These are phyloP conservation scores for Torulaspora globosa DNA, from an alignment of 1,139 yeast genomes.

Conservation along the genomic window DNA sequence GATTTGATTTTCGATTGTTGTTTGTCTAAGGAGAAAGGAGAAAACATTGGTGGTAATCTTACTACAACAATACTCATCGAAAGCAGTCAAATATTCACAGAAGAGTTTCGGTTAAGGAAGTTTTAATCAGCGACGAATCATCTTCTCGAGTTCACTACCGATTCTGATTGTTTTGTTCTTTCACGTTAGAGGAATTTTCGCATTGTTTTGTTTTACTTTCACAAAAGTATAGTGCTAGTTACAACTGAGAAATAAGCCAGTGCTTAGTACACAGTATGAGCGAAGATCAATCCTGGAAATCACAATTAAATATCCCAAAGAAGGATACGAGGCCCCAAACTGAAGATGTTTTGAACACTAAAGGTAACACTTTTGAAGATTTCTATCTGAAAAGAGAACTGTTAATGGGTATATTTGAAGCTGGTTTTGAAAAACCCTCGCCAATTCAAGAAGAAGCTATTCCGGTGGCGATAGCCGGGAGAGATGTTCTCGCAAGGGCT, in stretches of 20 bases:
- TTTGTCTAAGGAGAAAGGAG: conserved; percentile 3
- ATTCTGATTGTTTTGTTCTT: neutral
- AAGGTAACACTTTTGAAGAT: conserved; percentile 89
- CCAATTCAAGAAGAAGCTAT: conserved; percentile 98
- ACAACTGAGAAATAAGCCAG: conserved; percentile 1
- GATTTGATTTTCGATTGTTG: neutral
- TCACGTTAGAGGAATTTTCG: neutral
- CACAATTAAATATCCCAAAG: conserved; percentile 65
- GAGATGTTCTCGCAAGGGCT: conserved; percentile 96
- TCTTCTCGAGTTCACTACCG: too few relatives aligned
- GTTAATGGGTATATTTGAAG: conserved; percentile 97
- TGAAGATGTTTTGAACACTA: conserved; percentile 89
- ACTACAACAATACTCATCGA: too few relatives aligned
- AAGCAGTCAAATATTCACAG: neutral
- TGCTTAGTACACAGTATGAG: conserved; percentile 14
- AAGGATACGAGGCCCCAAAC: conserved; percentile 93
- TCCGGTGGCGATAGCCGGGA: conserved; percentile 91
- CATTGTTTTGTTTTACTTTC: neutral
- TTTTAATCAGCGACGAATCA: neutral
- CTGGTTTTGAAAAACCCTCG: conserved; percentile 97
- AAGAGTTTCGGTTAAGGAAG: neutral
- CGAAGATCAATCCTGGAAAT: conserved; percentile 57
- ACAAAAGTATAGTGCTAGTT: conserved; percentile 1
- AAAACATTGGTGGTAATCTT: neutral
- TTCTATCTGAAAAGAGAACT: conserved; percentile 87